Percentiles rank a stretch among this genome's conserved stretches.
Evolutionary conservation across 176 grass and related monocot genomes (phyloP).

Genomic region (Echinochloa phyllopogon): DNA sequence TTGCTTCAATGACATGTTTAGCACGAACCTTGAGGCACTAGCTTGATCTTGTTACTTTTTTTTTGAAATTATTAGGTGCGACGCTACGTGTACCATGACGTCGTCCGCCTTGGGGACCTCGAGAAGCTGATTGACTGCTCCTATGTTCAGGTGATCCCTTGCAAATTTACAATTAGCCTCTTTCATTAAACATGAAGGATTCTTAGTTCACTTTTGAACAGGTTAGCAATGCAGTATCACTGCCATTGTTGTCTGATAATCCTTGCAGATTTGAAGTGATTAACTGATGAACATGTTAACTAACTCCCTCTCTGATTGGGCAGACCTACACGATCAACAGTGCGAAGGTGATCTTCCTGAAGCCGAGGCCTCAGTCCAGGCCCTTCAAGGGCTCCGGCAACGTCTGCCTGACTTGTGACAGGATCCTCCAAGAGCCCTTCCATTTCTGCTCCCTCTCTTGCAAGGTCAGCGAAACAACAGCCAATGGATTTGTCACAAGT

Average conservation of each 20-base stretch:
- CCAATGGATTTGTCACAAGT: background rate
- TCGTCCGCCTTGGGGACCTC: conserved; percentile 85
- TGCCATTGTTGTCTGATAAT: background rate
- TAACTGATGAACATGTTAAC: background rate
- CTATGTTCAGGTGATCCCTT: conserved; percentile 73
- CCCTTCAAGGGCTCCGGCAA: conserved; percentile 95
- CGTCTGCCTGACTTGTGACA: conserved; percentile 85
- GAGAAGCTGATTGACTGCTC: conserved; percentile 95
- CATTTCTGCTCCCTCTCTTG: conserved; percentile 95
- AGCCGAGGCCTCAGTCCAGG: conserved; percentile 97
- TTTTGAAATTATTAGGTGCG: conserved; percentile 54
- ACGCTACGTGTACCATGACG: conserved; percentile 94
- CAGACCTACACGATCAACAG: conserved; percentile 99
- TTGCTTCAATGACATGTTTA: background rate
- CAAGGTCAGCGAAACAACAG: conserved; percentile 55
- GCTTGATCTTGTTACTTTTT: background rate
- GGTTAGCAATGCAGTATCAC: too few species aligned
- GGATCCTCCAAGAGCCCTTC: conserved; percentile 97
- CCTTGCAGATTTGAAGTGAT: background rate
- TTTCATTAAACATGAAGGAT: too few species aligned
- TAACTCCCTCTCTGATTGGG: background rate
- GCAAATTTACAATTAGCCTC: background rate
- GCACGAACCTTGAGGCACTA: background rate
- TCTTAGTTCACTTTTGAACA: background rate
- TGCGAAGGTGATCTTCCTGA: conserved; percentile 99